Percentiles rank a stretch among this genome's conserved stretches.
Conservation (phyloP, 768 basidiomycete species). For the Boletus vermiculosoides region DNA sequence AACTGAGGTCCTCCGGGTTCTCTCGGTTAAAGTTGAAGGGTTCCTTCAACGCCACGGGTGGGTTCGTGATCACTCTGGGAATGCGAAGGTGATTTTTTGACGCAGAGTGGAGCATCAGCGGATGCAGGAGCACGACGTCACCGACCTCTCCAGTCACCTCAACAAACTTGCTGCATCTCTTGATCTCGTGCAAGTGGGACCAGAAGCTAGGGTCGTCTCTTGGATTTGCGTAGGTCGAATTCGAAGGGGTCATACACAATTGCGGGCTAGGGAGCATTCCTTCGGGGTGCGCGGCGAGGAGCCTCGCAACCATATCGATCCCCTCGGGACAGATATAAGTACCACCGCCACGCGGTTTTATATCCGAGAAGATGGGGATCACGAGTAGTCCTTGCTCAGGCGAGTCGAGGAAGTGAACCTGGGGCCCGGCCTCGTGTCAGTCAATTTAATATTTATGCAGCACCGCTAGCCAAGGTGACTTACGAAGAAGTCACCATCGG, state of each 20-base stretch:
- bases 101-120: conserved; percentile 64
- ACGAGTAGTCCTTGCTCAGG: conserved; percentile 3
- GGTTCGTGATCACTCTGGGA: conserved; percentile 64
- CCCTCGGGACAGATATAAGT: conserved; percentile 3
- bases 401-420: conserved; percentile 14
- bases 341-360: conserved; percentile 2
- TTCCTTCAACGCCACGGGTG: conserved; percentile 52
- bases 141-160: conserved; percentile 7
- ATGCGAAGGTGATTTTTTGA: conserved; percentile 56
- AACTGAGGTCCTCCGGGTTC: conserved; percentile 2
- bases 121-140: conserved; percentile 38
- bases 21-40: conserved; percentile 45
- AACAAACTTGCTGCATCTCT: neutral
- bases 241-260: conserved; percentile 1
- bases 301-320: conserved; percentile 5
- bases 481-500: conserved; percentile 8
- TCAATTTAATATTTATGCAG: neutral
- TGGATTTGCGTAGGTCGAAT: conserved; percentile 5
- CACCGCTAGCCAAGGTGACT: neutral
- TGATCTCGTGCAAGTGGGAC: conserved; percentile 7
- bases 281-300: conserved; percentile 1
- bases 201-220: neutral
- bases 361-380: conserved; percentile 13
- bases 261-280: neutral
- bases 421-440: neutral